phyloP scores from a whole-genome alignment of 2,329 filamentous ascomycete genomes.

The Botrytis medusae region DNA sequence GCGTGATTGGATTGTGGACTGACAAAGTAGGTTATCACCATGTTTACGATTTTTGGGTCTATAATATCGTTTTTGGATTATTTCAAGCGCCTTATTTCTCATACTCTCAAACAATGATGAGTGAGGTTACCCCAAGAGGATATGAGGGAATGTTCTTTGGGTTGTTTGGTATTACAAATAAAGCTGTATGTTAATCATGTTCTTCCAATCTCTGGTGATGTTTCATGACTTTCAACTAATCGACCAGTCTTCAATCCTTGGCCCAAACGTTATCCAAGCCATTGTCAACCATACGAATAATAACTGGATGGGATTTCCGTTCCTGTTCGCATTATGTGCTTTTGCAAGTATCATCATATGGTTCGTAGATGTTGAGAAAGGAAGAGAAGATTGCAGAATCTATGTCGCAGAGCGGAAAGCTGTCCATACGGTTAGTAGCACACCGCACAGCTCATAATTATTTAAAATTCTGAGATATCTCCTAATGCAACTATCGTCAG shows the following conservation, averaged over 20 bases:
- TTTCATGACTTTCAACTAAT: background rate
- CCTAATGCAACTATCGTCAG: background rate
- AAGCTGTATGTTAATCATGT: constrained; percentile 40
- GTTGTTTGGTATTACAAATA: constrained; percentile 46
- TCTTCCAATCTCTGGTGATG: no score
- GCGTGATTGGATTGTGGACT: constrained; percentile 45
- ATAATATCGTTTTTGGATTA: constrained; percentile 45
- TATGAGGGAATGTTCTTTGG: constrained; percentile 49
- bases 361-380: constrained; percentile 45
- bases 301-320: constrained; percentile 47
- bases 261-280: constrained; percentile 46
- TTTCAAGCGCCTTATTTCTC: constrained; percentile 47
- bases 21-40: constrained; percentile 44
- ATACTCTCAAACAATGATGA: constrained; percentile 48
- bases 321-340: constrained; percentile 43
- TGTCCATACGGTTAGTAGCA: constrained; percentile 16
- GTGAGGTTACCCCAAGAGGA: constrained; percentile 44
- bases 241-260: constrained; percentile 45
- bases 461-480: no score
- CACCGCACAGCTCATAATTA: background rate
- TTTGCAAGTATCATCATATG: constrained; percentile 43
- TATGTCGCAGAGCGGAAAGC: constrained; percentile 43
- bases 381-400: constrained; percentile 42
- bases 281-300: constrained; percentile 46
- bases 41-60: constrained; percentile 44